These are phyloP conservation scores for Pseudopithomyces maydicus DNA, from an alignment of 2,329 filamentous ascomycete species.

Conservation along the genomic window DNA sequence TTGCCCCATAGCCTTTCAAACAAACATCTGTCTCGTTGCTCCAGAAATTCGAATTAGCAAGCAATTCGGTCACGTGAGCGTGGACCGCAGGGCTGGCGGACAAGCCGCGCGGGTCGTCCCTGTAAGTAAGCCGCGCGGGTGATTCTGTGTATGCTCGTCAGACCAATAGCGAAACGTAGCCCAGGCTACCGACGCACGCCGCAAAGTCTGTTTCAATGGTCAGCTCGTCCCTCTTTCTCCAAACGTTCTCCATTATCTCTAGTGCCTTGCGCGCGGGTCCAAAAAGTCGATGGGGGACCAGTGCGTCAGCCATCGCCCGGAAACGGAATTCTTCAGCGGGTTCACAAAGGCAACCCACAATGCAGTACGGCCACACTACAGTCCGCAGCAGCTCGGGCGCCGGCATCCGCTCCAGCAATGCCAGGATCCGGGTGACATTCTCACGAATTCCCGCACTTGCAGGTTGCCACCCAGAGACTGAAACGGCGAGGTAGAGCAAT, in stretches of 20 bases:
- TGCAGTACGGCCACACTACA: conserved; percentile 41
- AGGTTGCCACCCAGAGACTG: conserved; percentile 28
- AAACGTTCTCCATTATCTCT: conserved; percentile 45
- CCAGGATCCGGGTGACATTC: conserved; percentile 18
- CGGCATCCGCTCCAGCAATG: conserved; percentile 14
- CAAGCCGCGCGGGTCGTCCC: neutral
- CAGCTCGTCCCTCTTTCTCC: conserved; percentile 27
- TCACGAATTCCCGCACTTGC: conserved; percentile 15
- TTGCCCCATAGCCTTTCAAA: neutral
- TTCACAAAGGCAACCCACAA: conserved; percentile 32
- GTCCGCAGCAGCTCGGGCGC: conserved; percentile 29
- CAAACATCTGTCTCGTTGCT: neutral
- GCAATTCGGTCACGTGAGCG: neutral
- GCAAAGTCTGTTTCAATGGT: conserved; percentile 10
- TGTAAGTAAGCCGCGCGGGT: conserved; percentile 7
- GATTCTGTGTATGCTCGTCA: neutral
- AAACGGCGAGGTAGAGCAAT: conserved; percentile 22
- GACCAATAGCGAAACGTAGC: conserved; percentile 10
- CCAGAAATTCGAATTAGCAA: too few relatives aligned
- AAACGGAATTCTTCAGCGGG: conserved; percentile 20
- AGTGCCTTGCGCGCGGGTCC: conserved; percentile 35
- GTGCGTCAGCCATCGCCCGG: conserved; percentile 22
- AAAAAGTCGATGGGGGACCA: conserved; percentile 26
- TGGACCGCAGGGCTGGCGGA: neutral
- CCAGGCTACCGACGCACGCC: conserved; percentile 10